These are phyloP conservation scores for Hamiltosporidium tvaerminnensis DNA, from an alignment of 371 early-diverging fungal species.

Conservation along the genomic window DNA sequence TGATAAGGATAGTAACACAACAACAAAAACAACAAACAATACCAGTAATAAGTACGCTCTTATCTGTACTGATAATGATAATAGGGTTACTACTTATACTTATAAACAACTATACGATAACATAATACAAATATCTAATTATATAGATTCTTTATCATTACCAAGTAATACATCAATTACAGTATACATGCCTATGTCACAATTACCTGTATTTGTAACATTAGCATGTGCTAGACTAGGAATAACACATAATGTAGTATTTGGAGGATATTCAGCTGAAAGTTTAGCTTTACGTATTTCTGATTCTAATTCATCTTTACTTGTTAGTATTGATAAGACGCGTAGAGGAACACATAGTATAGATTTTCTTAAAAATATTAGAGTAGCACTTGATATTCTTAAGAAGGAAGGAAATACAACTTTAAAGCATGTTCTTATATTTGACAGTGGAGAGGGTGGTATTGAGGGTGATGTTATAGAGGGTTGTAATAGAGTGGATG, in stretches of 20 bases:
- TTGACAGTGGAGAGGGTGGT: slow-evolving; percentile 60
- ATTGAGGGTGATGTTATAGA: slow-evolving; percentile 58
- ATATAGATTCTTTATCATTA: too few relatives aligned
- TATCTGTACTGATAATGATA: too few relatives aligned
- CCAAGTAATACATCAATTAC: too few relatives aligned
- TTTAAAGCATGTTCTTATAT: slow-evolving; percentile 65
- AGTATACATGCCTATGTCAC: slow-evolving; percentile 92
- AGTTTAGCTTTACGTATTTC: slow-evolving; percentile 65
- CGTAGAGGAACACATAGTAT: slow-evolving; percentile 71
- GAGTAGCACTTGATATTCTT: slow-evolving; percentile 59
- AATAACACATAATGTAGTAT: slow-evolving; percentile 68
- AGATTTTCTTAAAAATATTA: slow-evolving; percentile 61
- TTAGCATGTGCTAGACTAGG: slow-evolving; percentile 82
- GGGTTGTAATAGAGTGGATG: too few relatives aligned
- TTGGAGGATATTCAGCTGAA: slow-evolving; percentile 74
- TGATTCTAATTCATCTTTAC: slow-evolving; percentile 61
- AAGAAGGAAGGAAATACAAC: slow-evolving; percentile 60
- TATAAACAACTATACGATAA: neutral
- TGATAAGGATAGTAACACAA: too few relatives aligned
- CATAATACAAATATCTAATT: neutral
- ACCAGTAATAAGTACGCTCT: too few relatives aligned
- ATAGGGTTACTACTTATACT: too few relatives aligned
- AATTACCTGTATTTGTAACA: slow-evolving; percentile 70
- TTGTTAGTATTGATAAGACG: slow-evolving; percentile 67
- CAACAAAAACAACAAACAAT: too few relatives aligned